These are phyloP conservation scores for Huntiella decipiens DNA, from an alignment of 2,329 filamentous ascomycete species.

Conservation along the genomic window DNA sequence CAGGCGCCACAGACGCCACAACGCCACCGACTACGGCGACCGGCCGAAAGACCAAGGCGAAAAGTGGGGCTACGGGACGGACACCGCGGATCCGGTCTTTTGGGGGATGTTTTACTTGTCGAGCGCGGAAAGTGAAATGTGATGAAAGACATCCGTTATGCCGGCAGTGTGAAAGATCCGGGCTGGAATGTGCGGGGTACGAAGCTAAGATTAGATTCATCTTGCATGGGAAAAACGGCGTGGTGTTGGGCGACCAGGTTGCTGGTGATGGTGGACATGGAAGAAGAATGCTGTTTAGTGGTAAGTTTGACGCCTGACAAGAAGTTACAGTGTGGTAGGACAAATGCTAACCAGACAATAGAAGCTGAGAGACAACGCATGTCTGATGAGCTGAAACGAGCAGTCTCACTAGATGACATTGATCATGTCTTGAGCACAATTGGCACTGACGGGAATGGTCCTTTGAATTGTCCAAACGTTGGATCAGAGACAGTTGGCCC, in stretches of 20 bases:
- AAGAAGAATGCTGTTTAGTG: constrained; percentile 8
- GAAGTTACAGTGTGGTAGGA: too few relatives aligned
- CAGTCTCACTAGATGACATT: background rate
- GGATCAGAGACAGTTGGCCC: background rate
- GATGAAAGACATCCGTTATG: constrained; percentile 7
- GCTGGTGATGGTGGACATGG: constrained; percentile 6
- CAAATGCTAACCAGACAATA: background rate
- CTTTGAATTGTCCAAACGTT: too few relatives aligned
- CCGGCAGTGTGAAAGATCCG: constrained; percentile 4
- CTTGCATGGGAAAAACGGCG: background rate
- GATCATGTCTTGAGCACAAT: background rate
- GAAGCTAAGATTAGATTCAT: constrained; percentile 10
- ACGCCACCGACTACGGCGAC: too few relatives aligned
- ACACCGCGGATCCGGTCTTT: constrained; percentile 6
- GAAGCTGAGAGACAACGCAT: constrained; percentile 3
- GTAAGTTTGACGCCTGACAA: background rate
- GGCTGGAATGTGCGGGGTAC: constrained; percentile 6
- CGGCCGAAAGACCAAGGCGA: too few relatives aligned
- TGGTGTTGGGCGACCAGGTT: background rate
- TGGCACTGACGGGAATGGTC: background rate
- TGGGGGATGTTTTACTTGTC: constrained; percentile 9
- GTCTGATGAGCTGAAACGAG: background rate
- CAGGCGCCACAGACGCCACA: too few relatives aligned
- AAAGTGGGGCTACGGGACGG: background rate
- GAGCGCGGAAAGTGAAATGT: constrained; percentile 10